Evolutionary conservation across 2,329 filamentous ascomycete genomes (phyloP).

Genomic region (Didymella glomerata): DNA sequence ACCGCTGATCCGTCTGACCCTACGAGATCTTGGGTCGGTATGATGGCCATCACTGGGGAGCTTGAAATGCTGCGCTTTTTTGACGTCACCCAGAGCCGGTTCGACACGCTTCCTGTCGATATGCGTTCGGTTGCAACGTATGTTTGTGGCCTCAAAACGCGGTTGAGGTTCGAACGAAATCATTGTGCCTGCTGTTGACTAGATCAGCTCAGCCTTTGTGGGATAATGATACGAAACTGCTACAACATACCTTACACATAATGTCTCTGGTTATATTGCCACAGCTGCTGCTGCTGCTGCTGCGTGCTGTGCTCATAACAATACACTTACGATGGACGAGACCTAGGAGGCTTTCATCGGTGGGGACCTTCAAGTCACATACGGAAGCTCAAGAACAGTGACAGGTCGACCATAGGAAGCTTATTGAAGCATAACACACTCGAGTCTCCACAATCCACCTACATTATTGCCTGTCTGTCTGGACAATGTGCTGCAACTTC

Average conservation of each 20-base stretch:
- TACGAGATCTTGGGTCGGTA: background rate
- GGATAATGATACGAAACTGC: background rate
- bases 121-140: background rate
- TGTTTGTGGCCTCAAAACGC: background rate
- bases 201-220: conserved; percentile 1
- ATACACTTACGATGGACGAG: background rate
- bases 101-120: background rate
- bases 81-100: background rate
- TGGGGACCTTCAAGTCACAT: background rate
- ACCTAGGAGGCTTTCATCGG: background rate
- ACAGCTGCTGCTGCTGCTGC: background rate
- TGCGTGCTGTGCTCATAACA: background rate
- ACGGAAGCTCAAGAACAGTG: background rate
- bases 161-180: background rate
- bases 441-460: background rate
- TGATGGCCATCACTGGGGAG: background rate
- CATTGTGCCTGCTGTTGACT: background rate
- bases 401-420: background rate
- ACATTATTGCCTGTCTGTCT: background rate
- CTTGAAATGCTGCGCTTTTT: background rate
- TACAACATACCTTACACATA: background rate
- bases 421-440: background rate
- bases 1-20: background rate
- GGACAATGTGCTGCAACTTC: background rate
- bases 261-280: background rate